Conservation (phyloP, 805 yeast genomes). For the Candida dajiaensis region DNA sequence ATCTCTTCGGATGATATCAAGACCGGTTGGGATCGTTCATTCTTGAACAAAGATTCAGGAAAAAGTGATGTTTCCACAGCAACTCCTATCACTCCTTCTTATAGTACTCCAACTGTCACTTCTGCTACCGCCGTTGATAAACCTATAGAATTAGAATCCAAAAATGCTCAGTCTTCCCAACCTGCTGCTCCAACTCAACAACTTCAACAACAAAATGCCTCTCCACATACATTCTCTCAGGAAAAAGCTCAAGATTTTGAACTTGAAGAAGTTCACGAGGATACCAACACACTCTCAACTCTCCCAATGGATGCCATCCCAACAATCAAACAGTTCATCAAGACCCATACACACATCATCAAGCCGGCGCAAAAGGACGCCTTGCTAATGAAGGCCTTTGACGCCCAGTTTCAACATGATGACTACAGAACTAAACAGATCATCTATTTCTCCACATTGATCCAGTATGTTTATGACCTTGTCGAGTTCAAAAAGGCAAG, state of each 20-base stretch:
- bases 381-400: conserved; percentile 88
- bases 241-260: conserved; percentile 13
- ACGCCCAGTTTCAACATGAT: conserved; percentile 64
- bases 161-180: background rate
- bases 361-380: conserved; percentile 87
- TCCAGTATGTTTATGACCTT: conserved; percentile 59
- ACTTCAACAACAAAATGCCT: background rate
- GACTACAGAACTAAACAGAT: conserved; percentile 48
- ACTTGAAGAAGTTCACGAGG: conserved; percentile 13
- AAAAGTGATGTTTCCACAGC: conserved; percentile 11
- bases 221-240: background rate
- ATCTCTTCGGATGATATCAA: conserved; percentile 88
- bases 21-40: conserved; percentile 86
- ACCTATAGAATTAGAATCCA: background rate
- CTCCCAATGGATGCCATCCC: conserved; percentile 44
- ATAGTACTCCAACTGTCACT: background rate
- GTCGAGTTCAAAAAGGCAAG: conserved; percentile 31
- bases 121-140: background rate
- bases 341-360: conserved; percentile 58
- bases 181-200: conserved; percentile 9
- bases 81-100: conserved; percentile 10
- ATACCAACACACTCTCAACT: conserved; percentile 42
- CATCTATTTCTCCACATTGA: conserved; percentile 73
- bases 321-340: conserved; percentile 46
- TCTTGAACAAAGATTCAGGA: conserved; percentile 52